Conservation (phyloP, 2,329 filamentous ascomycete genomes). For the Pezizomycotina sp. region DNA sequence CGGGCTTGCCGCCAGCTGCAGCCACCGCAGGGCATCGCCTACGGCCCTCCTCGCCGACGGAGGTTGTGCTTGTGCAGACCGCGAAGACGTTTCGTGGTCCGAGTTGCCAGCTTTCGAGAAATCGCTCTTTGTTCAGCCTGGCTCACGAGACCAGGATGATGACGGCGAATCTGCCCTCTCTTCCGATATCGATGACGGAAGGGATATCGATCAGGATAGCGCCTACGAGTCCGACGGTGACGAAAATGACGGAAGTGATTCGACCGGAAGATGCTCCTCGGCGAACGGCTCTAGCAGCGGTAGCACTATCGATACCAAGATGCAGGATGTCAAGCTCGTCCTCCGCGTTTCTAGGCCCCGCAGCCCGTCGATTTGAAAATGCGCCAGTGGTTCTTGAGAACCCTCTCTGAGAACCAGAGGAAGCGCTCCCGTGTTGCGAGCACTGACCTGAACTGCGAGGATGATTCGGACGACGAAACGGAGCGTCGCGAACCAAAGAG, state of each 20-base stretch:
- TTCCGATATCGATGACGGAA: constrained; percentile 13
- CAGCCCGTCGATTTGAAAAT: too few relatives aligned
- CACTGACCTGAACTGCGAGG: too few relatives aligned
- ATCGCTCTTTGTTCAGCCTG: constrained; percentile 11
- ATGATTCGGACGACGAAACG: too few relatives aligned
- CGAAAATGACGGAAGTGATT: too few relatives aligned
- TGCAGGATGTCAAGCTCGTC: constrained; percentile 8
- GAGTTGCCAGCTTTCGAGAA: constrained; percentile 15
- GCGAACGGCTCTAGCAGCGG: constrained; percentile 6
- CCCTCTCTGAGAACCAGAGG: constrained; percentile 9
- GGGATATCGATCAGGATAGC: constrained; percentile 15
- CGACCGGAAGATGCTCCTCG: too few relatives aligned
- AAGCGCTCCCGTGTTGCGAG: too few relatives aligned
- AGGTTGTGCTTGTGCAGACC: constrained; percentile 18
- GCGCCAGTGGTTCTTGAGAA: constrained; percentile 8
- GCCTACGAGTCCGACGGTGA: constrained; percentile 17
- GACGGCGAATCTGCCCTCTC: constrained; percentile 16
- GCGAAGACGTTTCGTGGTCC: constrained; percentile 15
- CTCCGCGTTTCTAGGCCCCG: too few relatives aligned
- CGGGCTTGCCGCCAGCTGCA: constrained; percentile 8
- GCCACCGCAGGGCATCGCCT: constrained; percentile 9
- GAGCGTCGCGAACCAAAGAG: too few relatives aligned
- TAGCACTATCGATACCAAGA: constrained; percentile 1
- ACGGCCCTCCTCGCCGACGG: constrained; percentile 16
- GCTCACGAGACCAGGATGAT: constrained; percentile 10